Conservation (phyloP, 2,329 filamentous ascomycete species). For the Clarireedia hainanense region DNA sequence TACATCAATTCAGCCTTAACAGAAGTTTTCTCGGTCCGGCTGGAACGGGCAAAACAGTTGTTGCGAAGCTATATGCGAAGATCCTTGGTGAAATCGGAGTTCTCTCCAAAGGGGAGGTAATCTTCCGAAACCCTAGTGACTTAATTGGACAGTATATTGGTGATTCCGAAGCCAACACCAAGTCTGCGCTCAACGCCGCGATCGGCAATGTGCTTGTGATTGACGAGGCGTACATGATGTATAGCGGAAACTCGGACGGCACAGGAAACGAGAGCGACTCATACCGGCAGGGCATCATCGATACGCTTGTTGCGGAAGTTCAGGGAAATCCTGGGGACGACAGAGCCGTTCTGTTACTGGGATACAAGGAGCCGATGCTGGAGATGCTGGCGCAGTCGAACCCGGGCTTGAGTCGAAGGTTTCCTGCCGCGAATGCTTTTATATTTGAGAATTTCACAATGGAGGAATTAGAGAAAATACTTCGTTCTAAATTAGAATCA, state of each 20-base stretch:
- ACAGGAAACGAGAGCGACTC: constrained; percentile 40
- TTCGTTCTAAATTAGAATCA: constrained; percentile 41
- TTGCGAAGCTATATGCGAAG: constrained; percentile 63
- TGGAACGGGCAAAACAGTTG: constrained; percentile 70
- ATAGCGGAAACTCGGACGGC: constrained; percentile 17
- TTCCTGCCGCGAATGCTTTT: constrained; percentile 56
- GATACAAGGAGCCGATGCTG: constrained; percentile 60
- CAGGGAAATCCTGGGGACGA: constrained; percentile 63
- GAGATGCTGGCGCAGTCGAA: constrained; percentile 48
- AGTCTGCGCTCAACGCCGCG: constrained; percentile 57
- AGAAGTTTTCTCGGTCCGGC: constrained; percentile 62
- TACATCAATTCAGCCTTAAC: constrained; percentile 56
- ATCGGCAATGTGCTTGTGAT: constrained; percentile 45
- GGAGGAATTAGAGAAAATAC: constrained; percentile 43
- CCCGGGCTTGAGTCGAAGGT: constrained; percentile 57
- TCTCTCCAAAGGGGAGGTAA: constrained; percentile 41
- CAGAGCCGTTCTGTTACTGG: constrained; percentile 58
- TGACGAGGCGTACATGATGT: constrained; percentile 50
- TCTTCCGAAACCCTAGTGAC: constrained; percentile 30
- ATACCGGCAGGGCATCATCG: constrained; percentile 58
- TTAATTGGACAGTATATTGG: constrained; percentile 48
- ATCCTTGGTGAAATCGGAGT: constrained; percentile 55
- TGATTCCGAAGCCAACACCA: constrained; percentile 61
- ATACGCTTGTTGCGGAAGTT: constrained; percentile 65
- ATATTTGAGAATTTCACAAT: constrained; percentile 59